Conservation (phyloP, 495 filamentous ascomycete genomes). For the Penicillium dipodomyicola region DNA sequence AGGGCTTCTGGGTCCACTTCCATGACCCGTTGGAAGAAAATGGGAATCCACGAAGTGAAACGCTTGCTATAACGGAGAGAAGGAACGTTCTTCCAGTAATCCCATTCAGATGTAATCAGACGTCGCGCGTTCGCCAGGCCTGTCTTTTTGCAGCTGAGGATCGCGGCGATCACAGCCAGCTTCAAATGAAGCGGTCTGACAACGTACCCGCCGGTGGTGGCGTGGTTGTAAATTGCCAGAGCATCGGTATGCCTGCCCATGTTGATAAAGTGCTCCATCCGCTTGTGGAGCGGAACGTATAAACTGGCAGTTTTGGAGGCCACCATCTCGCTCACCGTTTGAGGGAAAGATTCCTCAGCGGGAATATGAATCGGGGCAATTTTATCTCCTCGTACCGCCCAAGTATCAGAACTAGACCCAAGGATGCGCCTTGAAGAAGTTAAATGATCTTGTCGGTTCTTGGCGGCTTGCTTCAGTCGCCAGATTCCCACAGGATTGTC, state of each 20-base stretch:
- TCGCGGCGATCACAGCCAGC: slow-evolving; percentile 36
- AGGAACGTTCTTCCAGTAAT: slow-evolving; percentile 13
- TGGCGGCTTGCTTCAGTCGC: slow-evolving; percentile 46
- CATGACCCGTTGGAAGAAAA: slow-evolving; percentile 41
- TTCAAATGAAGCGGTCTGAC: slow-evolving; percentile 37
- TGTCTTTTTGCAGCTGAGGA: slow-evolving; percentile 30
- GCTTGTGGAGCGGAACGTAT: slow-evolving; percentile 36
- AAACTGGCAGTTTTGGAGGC: slow-evolving; percentile 30
- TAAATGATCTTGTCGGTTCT: slow-evolving; percentile 30
- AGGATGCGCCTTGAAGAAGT: slow-evolving; percentile 39
- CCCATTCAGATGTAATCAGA: slow-evolving; percentile 35
- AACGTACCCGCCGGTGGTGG: slow-evolving; percentile 26
- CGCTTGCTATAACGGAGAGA: slow-evolving; percentile 17
- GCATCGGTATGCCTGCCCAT: slow-evolving; percentile 34
- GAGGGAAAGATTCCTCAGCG: slow-evolving; percentile 22
- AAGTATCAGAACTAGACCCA: slow-evolving; percentile 25
- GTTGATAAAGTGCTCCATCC: slow-evolving; percentile 41
- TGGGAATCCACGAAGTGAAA: slow-evolving; percentile 27
- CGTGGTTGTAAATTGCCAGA: slow-evolving; percentile 28
- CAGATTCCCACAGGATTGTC: slow-evolving; percentile 40
- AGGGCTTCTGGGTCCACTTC: slow-evolving; percentile 21
- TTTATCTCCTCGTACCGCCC: slow-evolving; percentile 10
- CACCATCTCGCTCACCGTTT: slow-evolving; percentile 29
- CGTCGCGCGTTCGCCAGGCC: slow-evolving; percentile 30
- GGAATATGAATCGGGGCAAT: slow-evolving; percentile 18